Percentiles rank a stretch among this genome's conserved stretches.
phyloP scores from a whole-genome alignment of 352 stramenopile genomes.

The Globisporangium irregulare region DNA sequence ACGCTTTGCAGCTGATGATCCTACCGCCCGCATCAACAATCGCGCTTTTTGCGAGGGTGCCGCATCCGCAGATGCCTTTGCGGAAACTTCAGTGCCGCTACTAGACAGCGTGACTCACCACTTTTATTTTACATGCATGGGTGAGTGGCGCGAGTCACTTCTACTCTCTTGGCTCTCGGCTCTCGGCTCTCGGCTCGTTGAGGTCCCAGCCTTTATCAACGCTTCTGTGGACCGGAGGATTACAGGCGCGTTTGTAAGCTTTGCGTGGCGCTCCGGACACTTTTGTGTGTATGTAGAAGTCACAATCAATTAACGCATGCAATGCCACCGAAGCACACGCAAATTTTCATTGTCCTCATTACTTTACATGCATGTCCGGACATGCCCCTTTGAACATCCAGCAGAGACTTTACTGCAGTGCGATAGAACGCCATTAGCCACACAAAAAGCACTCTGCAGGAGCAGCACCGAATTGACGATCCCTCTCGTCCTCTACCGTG shows the following conservation, averaged over 20 bases:
- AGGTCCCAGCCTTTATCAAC: background rate
- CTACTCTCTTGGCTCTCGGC: background rate
- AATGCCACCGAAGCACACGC: background rate
- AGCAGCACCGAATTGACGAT: background rate
- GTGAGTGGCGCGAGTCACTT: background rate
- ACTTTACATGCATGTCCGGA: background rate
- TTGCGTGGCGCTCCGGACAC: background rate
- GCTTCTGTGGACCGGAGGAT: background rate
- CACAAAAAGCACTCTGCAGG: background rate
- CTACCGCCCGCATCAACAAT: slow-evolving; percentile 2
- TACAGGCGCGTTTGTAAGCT: background rate
- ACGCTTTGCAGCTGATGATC: background rate
- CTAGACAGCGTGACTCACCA: background rate
- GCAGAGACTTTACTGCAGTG: background rate
- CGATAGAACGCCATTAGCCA: background rate
- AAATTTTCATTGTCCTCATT: background rate
- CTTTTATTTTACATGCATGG: slow-evolving; percentile 2
- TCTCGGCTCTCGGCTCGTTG: background rate
- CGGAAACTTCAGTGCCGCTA: background rate
- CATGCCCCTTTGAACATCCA: background rate
- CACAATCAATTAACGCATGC: background rate
- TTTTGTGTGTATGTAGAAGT: background rate
- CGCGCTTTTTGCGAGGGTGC: background rate
- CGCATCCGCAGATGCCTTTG: background rate
- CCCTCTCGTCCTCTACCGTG: background rate